Conservation (phyloP, 306 rosid genomes). For the Sphenostylis stenocarpa region DNA sequence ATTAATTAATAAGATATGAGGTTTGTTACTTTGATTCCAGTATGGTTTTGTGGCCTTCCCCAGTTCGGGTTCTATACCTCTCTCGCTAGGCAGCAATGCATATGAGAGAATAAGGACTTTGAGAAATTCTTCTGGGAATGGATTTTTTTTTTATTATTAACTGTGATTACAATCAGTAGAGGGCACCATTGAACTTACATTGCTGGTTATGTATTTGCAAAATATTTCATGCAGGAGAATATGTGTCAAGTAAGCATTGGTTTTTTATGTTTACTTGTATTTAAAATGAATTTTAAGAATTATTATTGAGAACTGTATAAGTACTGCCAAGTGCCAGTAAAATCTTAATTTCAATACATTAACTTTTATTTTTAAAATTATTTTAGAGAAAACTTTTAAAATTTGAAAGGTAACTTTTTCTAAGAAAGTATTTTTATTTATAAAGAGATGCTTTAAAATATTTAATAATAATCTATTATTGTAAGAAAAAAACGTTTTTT, state of each 20-base stretch:
- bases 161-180: conserved; percentile 16
- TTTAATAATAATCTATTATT: neutral
- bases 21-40: conserved; percentile 5
- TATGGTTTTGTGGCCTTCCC: neutral
- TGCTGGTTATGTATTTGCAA: conserved; percentile 12
- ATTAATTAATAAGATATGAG: neutral
- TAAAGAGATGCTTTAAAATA: neutral
- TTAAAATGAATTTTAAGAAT: neutral
- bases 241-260: neutral
- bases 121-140: conserved; percentile 24
- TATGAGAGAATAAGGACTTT: conserved; percentile 24
- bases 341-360: neutral
- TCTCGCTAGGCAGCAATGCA: neutral
- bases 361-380: neutral
- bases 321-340: neutral
- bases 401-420: neutral
- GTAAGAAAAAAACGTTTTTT: neutral
- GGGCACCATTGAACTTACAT: neutral
- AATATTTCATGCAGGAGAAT: neutral
- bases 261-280: conserved; percentile 1
- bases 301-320: neutral
- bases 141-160: neutral
- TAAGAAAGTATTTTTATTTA: neutral
- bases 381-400: neutral
- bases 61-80: conserved; percentile 18